Evolutionary conservation across 2,329 filamentous ascomycete genomes (phyloP).

Genomic region (Talaromyces rugulosus): DNA sequence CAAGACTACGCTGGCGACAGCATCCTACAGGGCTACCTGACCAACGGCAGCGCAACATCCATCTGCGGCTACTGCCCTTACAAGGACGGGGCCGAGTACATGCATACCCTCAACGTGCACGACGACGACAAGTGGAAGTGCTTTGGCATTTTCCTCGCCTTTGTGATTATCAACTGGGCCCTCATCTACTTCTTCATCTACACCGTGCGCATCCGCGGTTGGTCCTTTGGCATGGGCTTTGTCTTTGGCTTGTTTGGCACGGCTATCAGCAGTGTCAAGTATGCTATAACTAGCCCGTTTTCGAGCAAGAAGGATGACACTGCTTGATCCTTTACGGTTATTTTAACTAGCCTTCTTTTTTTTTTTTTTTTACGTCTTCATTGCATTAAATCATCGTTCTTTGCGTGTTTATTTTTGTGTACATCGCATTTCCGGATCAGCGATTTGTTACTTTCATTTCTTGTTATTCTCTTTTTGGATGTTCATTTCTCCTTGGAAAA

Average conservation of each 20-base stretch:
- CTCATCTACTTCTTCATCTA: slow-evolving; percentile 76
- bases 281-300: slow-evolving; percentile 6
- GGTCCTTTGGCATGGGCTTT: slow-evolving; percentile 64
- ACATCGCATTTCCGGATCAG: background rate
- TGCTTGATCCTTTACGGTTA: background rate
- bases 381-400: background rate
- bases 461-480: background rate
- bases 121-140: slow-evolving; percentile 64
- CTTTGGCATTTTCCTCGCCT: slow-evolving; percentile 69
- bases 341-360: too few relatives aligned
- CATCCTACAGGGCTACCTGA: slow-evolving; percentile 56
- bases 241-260: slow-evolving; percentile 50
- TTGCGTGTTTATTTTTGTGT: background rate
- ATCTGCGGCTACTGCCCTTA: slow-evolving; percentile 70
- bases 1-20: slow-evolving; percentile 53
- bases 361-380: background rate
- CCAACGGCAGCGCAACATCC: slow-evolving; percentile 54
- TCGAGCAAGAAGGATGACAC: background rate
- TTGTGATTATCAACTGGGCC: slow-evolving; percentile 66
- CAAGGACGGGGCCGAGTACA: slow-evolving; percentile 61
- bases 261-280: slow-evolving; percentile 30
- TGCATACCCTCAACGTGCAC: slow-evolving; percentile 54
- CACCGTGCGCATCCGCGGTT: slow-evolving; percentile 64
- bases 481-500: background rate
- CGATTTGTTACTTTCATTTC: background rate